Percentiles rank a stretch among this genome's conserved stretches.
These are phyloP conservation scores for Cetradonia linearis DNA, from an alignment of 495 filamentous ascomycete genomes.

Conservation along the genomic window DNA sequence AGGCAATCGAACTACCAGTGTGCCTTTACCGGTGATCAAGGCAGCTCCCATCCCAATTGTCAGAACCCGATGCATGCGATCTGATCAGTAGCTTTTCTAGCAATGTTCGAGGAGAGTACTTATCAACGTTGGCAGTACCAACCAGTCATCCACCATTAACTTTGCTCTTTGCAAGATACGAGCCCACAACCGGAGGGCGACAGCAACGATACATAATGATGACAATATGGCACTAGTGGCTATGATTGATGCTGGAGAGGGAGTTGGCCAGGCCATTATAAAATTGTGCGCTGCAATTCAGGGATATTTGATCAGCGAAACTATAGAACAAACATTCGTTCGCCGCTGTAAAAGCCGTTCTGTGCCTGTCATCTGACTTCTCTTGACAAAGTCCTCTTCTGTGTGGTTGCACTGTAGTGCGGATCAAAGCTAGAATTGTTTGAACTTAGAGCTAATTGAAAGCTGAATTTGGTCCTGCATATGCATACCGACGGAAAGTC, in stretches of 20 bases:
- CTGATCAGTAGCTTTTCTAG: no score
- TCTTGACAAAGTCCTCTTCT: background rate
- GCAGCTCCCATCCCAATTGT: background rate
- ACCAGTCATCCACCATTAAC: background rate
- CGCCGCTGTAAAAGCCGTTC: background rate
- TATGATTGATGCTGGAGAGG: background rate
- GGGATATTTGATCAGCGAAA: background rate
- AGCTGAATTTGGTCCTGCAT: background rate
- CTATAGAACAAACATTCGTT: background rate
- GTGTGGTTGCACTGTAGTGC: background rate
- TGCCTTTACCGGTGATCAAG: background rate
- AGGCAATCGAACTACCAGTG: no score
- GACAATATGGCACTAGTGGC: background rate
- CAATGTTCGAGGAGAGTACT: background rate
- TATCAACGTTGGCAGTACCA: slow-evolving; percentile 3
- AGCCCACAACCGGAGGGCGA: background rate
- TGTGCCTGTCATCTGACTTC: background rate
- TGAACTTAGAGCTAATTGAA: background rate
- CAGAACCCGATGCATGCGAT: background rate
- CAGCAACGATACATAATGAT: background rate
- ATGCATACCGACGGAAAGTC: background rate
- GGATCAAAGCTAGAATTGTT: background rate
- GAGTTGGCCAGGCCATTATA: background rate
- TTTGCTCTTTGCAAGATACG: background rate
- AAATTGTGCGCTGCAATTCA: background rate